Base-by-base conservation (phyloP, 352 stramenopile species). In the Globisporangium rhizosaccharum region DNA sequence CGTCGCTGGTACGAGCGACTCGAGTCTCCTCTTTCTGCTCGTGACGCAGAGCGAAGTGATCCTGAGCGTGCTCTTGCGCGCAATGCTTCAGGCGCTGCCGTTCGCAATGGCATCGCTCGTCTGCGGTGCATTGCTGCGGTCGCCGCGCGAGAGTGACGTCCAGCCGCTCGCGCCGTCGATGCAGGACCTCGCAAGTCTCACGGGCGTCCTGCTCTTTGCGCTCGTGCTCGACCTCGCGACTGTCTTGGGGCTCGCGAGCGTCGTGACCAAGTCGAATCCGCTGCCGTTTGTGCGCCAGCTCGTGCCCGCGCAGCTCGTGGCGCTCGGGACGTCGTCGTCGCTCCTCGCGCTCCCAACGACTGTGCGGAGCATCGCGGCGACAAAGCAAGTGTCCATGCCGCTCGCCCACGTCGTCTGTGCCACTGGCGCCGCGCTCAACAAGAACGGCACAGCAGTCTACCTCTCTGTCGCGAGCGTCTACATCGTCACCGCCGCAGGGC, bases 401-500 rank as follows among this genome's bases (percentile, higher is more conserved):
- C 59, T 90, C 17, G 76, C 75, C 0, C 80, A 85, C 55, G 68
- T 88, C 52, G 66, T 90, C 26, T 85, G 77, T 51, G 69, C 71
- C 3, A 44, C 67, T 11, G 72, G 80, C 20, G 57, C 66, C 0
- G 68, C 75, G 18, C 59, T 90, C 25, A 88, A 87, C 68, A 83
- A 88, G 68, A 80, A 69, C n/a, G 80, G 80, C 42, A 82, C 67
- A 9, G 80, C 76, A 7, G 23, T 85, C 37, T 87, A 87, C 37
- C 48, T 88, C 17, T 79, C 80, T 0, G 62, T 79, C 7, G 70
- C 62, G 37, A 74, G 66, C 0, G 52, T 84, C 8, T 90, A 82
- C 59, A 62, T 85, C 23, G 46, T 88, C 15, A 63, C 59, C n/a
- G 56, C 65, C 55, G 41, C 42, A 0, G 57, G 49, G 15, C 23